Conservation (phyloP, 805 yeast genomes). For the Naumovozyma baii region DNA sequence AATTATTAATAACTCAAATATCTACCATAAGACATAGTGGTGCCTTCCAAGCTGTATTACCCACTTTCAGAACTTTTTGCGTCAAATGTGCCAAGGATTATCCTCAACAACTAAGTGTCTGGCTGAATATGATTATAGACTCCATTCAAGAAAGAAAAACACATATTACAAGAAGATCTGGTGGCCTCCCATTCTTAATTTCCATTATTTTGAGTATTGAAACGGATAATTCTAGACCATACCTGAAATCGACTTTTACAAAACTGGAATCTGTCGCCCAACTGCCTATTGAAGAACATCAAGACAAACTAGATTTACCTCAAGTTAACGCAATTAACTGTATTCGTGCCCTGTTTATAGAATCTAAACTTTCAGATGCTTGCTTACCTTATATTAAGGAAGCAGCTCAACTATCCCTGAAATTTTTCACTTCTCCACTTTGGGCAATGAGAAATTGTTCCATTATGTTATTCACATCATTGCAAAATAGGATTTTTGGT, state of each 20-base stretch:
- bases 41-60: slow-evolving; percentile 81
- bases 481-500: slow-evolving; percentile 76
- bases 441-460: slow-evolving; percentile 93
- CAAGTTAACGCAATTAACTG: slow-evolving; percentile 93
- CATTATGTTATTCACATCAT: slow-evolving; percentile 80
- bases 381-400: slow-evolving; percentile 44
- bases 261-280: slow-evolving; percentile 46
- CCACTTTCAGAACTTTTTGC: slow-evolving; percentile 65
- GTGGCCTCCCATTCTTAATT: slow-evolving; percentile 77
- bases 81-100: slow-evolving; percentile 38
- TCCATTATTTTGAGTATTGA: slow-evolving; percentile 62
- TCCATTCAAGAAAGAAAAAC: slow-evolving; percentile 50
- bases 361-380: slow-evolving; percentile 49
- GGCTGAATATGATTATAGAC: slow-evolving; percentile 52
- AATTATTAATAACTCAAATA: slow-evolving; percentile 53
- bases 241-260: slow-evolving; percentile 43
- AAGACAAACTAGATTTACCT: slow-evolving; percentile 62
- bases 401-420: slow-evolving; percentile 52
- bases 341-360: slow-evolving; percentile 63
- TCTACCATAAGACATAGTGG: slow-evolving; percentile 79
- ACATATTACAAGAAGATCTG: slow-evolving; percentile 79
- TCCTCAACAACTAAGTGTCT: slow-evolving; percentile 36
- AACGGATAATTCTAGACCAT: slow-evolving; percentile 26
- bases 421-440: slow-evolving; percentile 50
- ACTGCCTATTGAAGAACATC: slow-evolving; percentile 37